phyloP scores from a whole-genome alignment of 2,329 filamentous ascomycete species.

The Metarhizium humberi region DNA sequence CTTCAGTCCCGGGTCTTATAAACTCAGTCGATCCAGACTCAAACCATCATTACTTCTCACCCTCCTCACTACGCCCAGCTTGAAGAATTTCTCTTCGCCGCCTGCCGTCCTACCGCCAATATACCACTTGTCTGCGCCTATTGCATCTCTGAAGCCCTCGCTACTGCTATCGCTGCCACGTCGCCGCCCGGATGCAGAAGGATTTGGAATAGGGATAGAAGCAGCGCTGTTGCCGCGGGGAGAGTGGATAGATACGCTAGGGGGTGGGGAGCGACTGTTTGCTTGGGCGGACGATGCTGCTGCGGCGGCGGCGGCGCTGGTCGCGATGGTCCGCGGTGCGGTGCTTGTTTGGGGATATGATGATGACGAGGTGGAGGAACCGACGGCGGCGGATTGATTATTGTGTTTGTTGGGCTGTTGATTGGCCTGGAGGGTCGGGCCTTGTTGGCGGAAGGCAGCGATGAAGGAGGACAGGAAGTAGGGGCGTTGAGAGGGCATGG shows the following conservation, averaged over 20 bases:
- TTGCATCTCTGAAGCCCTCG: constrained; percentile 65
- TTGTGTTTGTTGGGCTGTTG: constrained; percentile 28
- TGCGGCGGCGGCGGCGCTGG: constrained; percentile 7
- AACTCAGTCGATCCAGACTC: constrained; percentile 65
- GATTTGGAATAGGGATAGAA: constrained; percentile 30
- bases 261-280: constrained; percentile 17
- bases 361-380: constrained; percentile 16
- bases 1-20: constrained; percentile 35
- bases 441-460: constrained; percentile 43
- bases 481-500: constrained; percentile 43
- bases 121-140: constrained; percentile 71
- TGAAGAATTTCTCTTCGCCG: constrained; percentile 76
- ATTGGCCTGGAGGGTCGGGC: constrained; percentile 24
- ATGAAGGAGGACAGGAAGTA: constrained; percentile 49
- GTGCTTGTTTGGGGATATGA: constrained; percentile 13
- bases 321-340: constrained; percentile 13
- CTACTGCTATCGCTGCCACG: constrained; percentile 67
- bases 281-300: constrained; percentile 13
- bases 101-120: constrained; percentile 66
- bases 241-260: constrained; percentile 20
- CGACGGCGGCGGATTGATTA: constrained; percentile 17
- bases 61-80: constrained; percentile 64
- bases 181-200: constrained; percentile 29
- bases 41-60: constrained; percentile 66
- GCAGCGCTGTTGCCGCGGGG: constrained; percentile 14